Evolutionary conservation across 176 grass and related monocot species (phyloP).

Genomic region (Rhynchospora tenuis): DNA sequence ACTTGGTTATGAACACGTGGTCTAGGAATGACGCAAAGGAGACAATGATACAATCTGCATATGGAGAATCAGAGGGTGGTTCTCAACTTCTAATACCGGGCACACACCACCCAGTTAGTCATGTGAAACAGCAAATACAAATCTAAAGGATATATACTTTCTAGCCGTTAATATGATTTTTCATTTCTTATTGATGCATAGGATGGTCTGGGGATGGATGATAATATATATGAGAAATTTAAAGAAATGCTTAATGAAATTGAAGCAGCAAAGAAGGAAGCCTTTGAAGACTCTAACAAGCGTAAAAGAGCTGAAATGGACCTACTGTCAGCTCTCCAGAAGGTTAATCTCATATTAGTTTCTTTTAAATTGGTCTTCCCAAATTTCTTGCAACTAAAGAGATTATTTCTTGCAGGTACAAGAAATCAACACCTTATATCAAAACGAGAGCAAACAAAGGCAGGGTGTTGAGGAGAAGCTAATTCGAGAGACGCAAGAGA

Average conservation of each 20-base stretch:
- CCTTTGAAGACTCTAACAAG: conserved; percentile 45
- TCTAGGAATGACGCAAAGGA: not conserved
- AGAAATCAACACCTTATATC: conserved; percentile 33
- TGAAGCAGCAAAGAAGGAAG: conserved; percentile 35
- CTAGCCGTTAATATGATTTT: not conserved
- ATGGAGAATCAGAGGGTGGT: not conserved
- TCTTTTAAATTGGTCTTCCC: not conserved
- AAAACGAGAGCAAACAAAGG: conserved; percentile 40
- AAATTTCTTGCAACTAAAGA: not conserved
- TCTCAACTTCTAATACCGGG: not conserved
- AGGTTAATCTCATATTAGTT: conserved; percentile 28
- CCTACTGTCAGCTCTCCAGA: conserved; percentile 38
- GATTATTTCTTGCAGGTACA: conserved; percentile 22
- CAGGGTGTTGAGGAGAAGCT: conserved; percentile 35
- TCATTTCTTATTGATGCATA: conserved; percentile 9
- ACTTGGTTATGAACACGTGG: not conserved
- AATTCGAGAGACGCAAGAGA: conserved; percentile 31
- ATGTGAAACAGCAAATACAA: no score
- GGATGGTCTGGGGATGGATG: conserved; percentile 34
- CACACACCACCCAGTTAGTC: conserved; percentile 4
- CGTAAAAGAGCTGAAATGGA: conserved; percentile 46
- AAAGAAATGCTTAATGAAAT: conserved; percentile 37
- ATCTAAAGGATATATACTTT: no score
- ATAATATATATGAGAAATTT: conserved; percentile 25
- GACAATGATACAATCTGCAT: not conserved